Conservation (phyloP, 257 asterid genomes). For the Striga asiatica region DNA sequence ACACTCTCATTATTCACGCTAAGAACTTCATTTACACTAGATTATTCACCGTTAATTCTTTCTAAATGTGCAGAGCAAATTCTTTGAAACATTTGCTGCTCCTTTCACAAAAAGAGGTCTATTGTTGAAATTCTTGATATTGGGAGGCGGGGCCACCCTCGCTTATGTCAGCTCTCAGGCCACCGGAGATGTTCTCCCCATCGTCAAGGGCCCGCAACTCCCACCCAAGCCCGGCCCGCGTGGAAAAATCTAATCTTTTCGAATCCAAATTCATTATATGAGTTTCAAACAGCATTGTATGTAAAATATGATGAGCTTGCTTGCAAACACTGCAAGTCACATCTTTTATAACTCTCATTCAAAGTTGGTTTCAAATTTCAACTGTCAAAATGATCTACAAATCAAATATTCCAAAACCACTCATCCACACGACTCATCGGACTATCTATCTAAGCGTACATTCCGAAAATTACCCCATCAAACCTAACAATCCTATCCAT, state of each 20-base stretch:
- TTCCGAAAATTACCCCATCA: too few relatives aligned
- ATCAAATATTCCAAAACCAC: background rate
- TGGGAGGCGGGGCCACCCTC: conserved; percentile 73
- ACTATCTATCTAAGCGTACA: background rate
- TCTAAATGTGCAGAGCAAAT: conserved; percentile 52
- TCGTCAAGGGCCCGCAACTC: conserved; percentile 82
- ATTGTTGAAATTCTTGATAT: conserved; percentile 79
- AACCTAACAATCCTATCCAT: too few relatives aligned
- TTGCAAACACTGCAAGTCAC: conserved; percentile 13
- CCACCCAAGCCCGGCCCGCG: conserved; percentile 77
- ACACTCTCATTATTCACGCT: background rate
- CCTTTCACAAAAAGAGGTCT: conserved; percentile 88
- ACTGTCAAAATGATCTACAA: background rate
- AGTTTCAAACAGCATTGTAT: conserved; percentile 30
- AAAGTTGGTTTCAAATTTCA: too few relatives aligned
- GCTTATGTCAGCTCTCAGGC: conserved; percentile 71
- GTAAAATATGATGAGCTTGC: conserved; percentile 26
- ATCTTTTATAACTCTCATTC: background rate
- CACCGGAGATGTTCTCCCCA: conserved; percentile 69
- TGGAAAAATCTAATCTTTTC: conserved; percentile 47
- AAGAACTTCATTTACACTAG: too few relatives aligned
- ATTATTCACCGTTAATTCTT: too few relatives aligned
- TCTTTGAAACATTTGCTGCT: conserved; percentile 88
- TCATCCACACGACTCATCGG: background rate
- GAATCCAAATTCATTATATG: background rate